Evolutionary conservation across 208 protist genomes (phyloP), one percentile per base, ranked within the genome.

Genomic region (Balamuthia mandrillaris): DNA sequence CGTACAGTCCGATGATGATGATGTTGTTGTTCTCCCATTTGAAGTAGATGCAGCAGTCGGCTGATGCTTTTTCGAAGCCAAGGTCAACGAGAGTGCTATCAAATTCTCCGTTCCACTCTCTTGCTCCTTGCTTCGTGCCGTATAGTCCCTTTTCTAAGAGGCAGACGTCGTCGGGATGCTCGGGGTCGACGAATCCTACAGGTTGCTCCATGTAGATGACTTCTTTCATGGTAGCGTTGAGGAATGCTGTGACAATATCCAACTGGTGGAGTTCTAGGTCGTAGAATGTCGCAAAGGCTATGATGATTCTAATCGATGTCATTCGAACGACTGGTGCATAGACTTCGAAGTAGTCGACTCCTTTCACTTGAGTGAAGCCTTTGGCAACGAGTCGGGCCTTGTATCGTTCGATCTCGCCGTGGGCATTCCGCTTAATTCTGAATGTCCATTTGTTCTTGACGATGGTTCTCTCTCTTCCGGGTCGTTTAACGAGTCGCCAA

Each of bases 21-120:
- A 29, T n/a, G 6, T 27, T 6, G 6, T 31, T 7, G 5, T 18
- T 29, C 9, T 60, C n/a, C 2, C 27, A 14, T 6, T 18, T 1
- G 18, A 82, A 3, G 31, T 82, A 82, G 75, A 82, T 44, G 52
- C 75, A 82, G 9, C 21, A 54, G 52, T 82, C 31, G 3, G 10
- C 5, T 0, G 5, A 0, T 9, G 35, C 51, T 1, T 24, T 31
- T 5, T 24, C 12, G 52, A 82, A 82, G 51, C 51, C 5, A 14
- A 66, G 12, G 0, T 37, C 10, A 1, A 29, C 1, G 2, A 82
- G 75, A 35, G 60, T 14, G 0, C 10, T 0, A 37, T 65, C 41
- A 6, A 82, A 44, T 9, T 18, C 42, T 31, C 75, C 0, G 33
- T 82, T 82, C 75, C 75, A 82, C 33, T 45, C 51, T 3, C 37